phyloP scores from a whole-genome alignment of 176 grass and related monocot genomes.

The Avena atlantica region DNA sequence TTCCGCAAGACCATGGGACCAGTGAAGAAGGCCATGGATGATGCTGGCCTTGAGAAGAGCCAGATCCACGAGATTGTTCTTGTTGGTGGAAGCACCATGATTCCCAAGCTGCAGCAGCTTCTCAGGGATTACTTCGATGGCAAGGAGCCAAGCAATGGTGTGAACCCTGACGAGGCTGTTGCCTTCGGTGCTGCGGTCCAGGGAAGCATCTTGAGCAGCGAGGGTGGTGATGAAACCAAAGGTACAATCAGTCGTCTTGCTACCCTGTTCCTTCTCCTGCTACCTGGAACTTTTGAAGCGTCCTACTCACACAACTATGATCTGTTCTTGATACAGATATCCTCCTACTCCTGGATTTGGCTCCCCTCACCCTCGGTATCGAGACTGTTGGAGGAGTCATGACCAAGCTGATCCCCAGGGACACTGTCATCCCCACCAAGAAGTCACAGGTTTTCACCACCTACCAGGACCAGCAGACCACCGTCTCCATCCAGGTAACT shows the following conservation, averaged over 20 bases:
- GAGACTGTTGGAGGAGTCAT: conserved; percentile 76
- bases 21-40: conserved; percentile 79
- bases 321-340: conserved; percentile 54
- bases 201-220: conserved; percentile 79
- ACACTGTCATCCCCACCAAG: conserved; percentile 74
- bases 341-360: conserved; percentile 67
- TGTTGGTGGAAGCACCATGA: conserved; percentile 76
- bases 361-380: conserved; percentile 64
- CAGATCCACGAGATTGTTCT: conserved; percentile 88
- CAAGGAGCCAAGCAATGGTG: conserved; percentile 74
- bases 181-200: conserved; percentile 71
- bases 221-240: conserved; percentile 72
- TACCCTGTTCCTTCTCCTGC: not conserved
- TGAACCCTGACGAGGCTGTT: conserved; percentile 77
- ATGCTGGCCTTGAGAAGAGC: conserved; percentile 69
- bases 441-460: conserved; percentile 82
- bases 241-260: conserved; percentile 20
- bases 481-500: conserved; percentile 69
- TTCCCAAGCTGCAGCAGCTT: conserved; percentile 79
- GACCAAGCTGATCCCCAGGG: conserved; percentile 80
- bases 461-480: conserved; percentile 78
- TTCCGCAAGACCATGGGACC: conserved; percentile 80
- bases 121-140: conserved; percentile 73
- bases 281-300: not conserved
- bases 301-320: conserved; percentile 13